Percentiles rank a stretch among this genome's conserved stretches.
phyloP scores from a whole-genome alignment of 148 eudicot genomes.

The Hydrangea macrophylla region DNA sequence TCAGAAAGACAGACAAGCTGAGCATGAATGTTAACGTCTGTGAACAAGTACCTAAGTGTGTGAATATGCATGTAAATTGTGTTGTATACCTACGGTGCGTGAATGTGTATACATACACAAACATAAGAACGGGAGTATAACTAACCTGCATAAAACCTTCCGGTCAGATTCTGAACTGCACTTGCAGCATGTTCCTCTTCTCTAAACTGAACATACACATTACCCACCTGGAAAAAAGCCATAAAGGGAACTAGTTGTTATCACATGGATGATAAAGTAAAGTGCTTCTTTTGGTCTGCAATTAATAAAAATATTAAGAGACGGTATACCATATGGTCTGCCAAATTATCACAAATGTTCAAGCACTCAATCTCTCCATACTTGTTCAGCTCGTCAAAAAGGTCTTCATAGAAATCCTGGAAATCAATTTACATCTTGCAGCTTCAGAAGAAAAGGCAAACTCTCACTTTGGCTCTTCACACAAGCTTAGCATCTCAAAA shows the following conservation, averaged over 20 bases:
- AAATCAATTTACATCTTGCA: background rate
- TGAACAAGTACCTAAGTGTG: background rate
- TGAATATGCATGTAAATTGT: background rate
- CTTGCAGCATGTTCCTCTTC: conserved; percentile 92
- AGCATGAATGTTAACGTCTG: background rate
- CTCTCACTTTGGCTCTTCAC: too few species aligned
- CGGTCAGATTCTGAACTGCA: conserved; percentile 74
- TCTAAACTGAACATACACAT: conserved; percentile 89
- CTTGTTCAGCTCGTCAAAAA: conserved; percentile 87
- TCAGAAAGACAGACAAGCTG: too few species aligned
- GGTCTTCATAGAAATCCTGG: conserved; percentile 95
- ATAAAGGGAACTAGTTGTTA: background rate
- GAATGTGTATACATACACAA: background rate
- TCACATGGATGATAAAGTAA: too few species aligned
- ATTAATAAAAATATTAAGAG: background rate
- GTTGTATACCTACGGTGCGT: too few species aligned
- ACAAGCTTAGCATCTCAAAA: too few species aligned
- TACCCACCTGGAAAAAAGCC: conserved; percentile 66
- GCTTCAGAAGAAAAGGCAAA: background rate
- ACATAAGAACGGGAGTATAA: background rate
- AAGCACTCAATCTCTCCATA: conserved; percentile 88
- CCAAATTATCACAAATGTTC: conserved; percentile 90
- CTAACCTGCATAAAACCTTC: conserved; percentile 89
- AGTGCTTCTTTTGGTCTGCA: too few species aligned
- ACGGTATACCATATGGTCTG: conserved; percentile 84